A percentile compares a stretch with the other conserved stretches of the same genome.
Evolutionary conservation across 805 yeast genomes (phyloP).

Genomic region (Groenewaldozyma tartarivorans): DNA sequence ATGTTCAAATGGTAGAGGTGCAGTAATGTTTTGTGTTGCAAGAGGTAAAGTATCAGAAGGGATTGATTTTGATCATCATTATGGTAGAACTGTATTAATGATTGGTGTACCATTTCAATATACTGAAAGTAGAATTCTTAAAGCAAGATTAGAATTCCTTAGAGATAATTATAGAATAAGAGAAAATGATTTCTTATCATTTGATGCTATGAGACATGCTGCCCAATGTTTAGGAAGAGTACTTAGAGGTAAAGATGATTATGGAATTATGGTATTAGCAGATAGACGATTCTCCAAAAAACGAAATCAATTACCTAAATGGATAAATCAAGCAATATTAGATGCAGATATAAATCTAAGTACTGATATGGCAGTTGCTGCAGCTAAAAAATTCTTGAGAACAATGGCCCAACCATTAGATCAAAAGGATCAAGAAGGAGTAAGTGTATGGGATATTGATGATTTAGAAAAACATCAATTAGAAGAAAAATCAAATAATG

Average conservation of each 20-base stretch:
- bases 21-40: slow-evolving; percentile 90
- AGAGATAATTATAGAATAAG: slow-evolving; percentile 87
- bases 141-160: slow-evolving; percentile 88
- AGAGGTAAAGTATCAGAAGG: slow-evolving; percentile 99
- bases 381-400: slow-evolving; percentile 84
- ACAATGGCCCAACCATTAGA: slow-evolving; percentile 91
- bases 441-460: slow-evolving; percentile 81
- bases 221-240: slow-evolving; percentile 98
- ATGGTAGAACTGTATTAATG: slow-evolving; percentile 95
- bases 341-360: slow-evolving; percentile 90
- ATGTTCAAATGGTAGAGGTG: slow-evolving; percentile 96
- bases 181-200: slow-evolving; percentile 89
- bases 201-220: slow-evolving; percentile 99
- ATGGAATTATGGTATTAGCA: slow-evolving; percentile 97
- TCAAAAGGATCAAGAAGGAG: slow-evolving; percentile 85
- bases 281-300: slow-evolving; percentile 87
- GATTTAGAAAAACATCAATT: slow-evolving; percentile 17
- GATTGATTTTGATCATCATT: slow-evolving; percentile 97
- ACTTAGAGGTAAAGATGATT: slow-evolving; percentile 94
- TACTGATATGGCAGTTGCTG: slow-evolving; percentile 95
- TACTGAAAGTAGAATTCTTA: slow-evolving; percentile 91
- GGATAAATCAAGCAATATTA: slow-evolving; percentile 89
- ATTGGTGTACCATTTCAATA: slow-evolving; percentile 99
- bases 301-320: slow-evolving; percentile 81
- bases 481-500: neutral